Percentiles rank a stretch among this genome's conserved stretches.
These are phyloP conservation scores for Chaetomiaceae sp. DNA, from an alignment of 2,329 filamentous ascomycete genomes.

Conservation along the genomic window DNA sequence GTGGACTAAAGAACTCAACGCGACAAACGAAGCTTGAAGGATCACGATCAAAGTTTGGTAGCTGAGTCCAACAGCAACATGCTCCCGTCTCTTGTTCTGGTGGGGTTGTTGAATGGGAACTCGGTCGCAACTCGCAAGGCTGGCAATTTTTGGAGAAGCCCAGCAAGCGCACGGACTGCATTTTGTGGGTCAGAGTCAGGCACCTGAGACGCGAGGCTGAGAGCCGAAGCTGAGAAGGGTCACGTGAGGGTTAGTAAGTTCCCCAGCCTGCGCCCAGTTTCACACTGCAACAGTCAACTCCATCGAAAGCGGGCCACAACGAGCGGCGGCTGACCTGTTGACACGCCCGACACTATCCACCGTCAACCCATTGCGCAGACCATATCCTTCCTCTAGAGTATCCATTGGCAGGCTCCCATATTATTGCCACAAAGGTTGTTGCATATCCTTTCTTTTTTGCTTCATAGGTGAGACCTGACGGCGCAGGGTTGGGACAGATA, in stretches of 20 bases:
- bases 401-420: slow-evolving; percentile 28
- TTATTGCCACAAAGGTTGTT: slow-evolving; percentile 23
- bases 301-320: slow-evolving; percentile 25
- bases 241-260: slow-evolving; percentile 1
- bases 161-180: no score
- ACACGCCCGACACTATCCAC: slow-evolving; percentile 16
- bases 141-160: no score
- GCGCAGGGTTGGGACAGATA: neutral
- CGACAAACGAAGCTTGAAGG: no score
- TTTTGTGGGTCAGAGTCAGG: no score
- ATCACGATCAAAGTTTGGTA: no score
- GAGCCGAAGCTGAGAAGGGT: neutral
- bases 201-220: neutral
- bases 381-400: slow-evolving; percentile 30
- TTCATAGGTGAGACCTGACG: slow-evolving; percentile 12
- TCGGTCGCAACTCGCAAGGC: no score
- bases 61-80: no score
- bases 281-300: neutral
- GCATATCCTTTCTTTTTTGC: slow-evolving; percentile 16
- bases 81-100: no score
- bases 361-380: slow-evolving; percentile 22
- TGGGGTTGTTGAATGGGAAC: no score
- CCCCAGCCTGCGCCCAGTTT: neutral
- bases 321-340: slow-evolving; percentile 21
- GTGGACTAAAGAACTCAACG: no score